Evolutionary conservation across 768 basidiomycete genomes (phyloP).

Genomic region (Panaeolus papilionaceus): DNA sequence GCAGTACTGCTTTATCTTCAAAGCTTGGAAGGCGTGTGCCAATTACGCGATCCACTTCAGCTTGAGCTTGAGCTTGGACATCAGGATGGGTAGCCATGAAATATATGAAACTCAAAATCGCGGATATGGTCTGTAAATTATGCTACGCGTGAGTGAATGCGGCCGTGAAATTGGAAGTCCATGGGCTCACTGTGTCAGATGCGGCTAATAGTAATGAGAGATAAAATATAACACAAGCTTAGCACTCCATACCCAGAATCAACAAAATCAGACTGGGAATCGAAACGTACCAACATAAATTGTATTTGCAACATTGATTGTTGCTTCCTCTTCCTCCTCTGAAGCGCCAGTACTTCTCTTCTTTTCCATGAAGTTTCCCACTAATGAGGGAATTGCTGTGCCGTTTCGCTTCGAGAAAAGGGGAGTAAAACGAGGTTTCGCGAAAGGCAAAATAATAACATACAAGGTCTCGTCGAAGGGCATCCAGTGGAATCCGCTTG

Average conservation of each 20-base stretch:
- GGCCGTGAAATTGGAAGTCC: background rate
- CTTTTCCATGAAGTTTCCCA: conserved; percentile 25
- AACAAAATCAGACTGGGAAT: background rate
- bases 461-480: conserved; percentile 16
- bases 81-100: conserved; percentile 36
- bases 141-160: background rate
- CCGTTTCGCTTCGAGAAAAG: conserved; percentile 21
- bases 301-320: conserved; percentile 21
- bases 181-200: conserved; percentile 21
- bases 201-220: conserved; percentile 8
- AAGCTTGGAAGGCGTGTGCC: conserved; percentile 36
- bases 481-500: conserved; percentile 22
- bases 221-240: background rate
- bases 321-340: conserved; percentile 20
- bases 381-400: conserved; percentile 20
- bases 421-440: background rate
- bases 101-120: conserved; percentile 31
- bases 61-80: conserved; percentile 38
- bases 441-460: background rate
- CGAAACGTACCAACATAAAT: conserved; percentile 25
- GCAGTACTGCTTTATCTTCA: conserved; percentile 31
- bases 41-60: conserved; percentile 38
- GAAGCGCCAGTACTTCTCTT: conserved; percentile 21
- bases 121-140: conserved; percentile 18
- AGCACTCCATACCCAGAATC: background rate